Conservation (phyloP, 2,329 filamentous ascomycete genomes). For the Ophiostoma quercus region DNA sequence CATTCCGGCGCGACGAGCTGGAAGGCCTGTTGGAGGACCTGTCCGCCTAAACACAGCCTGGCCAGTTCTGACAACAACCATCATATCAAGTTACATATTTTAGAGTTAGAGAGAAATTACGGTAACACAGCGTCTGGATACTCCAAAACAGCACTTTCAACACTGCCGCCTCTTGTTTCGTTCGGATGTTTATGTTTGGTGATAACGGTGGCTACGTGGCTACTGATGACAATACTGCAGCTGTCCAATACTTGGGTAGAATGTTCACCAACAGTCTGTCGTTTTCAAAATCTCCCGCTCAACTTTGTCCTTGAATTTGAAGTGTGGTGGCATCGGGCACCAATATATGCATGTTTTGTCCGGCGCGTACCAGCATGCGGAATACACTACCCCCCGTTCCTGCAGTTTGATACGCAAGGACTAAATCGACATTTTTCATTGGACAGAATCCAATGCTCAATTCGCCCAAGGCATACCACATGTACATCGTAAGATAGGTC, state of each 20-base stretch:
- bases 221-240: too few relatives aligned
- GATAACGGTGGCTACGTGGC: not conserved
- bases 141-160: not conserved
- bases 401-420: not conserved
- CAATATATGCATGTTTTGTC: not conserved
- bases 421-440: not conserved
- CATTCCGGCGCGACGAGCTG: constrained; percentile 81
- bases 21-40: constrained; percentile 81
- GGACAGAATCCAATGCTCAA: not conserved
- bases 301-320: too few relatives aligned
- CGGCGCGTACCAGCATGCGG: not conserved
- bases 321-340: not conserved
- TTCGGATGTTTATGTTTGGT: not conserved
- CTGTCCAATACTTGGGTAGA: too few relatives aligned
- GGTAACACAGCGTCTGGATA: not conserved
- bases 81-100: not conserved
- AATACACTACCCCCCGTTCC: not conserved
- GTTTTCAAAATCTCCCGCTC: too few relatives aligned
- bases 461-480: not conserved
- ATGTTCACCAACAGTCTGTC: too few relatives aligned
- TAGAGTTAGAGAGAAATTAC: not conserved
- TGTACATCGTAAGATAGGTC: too few relatives aligned
- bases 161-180: not conserved
- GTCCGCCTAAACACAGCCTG: constrained; percentile 33
- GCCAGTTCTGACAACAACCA: not conserved